Base-by-base conservation (phyloP, 208 protist species). In the Kentomonas sorsogonicus region DNA sequence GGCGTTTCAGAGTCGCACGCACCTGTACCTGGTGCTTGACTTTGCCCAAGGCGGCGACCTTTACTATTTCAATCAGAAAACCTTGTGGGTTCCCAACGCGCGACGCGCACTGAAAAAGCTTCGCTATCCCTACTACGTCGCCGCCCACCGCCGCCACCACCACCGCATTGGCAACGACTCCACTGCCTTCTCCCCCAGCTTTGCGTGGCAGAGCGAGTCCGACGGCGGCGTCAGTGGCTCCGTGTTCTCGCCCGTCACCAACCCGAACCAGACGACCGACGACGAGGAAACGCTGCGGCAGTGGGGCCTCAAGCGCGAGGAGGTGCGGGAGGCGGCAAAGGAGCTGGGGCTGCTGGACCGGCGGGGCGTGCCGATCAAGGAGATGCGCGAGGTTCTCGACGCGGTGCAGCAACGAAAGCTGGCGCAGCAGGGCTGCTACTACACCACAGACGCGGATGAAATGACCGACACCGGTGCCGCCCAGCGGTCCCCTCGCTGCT, bases 1-100 rank as follows among this genome's bases (percentile, higher is more conserved):
- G 50, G 83, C 87, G 51, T 91, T 94, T 60, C 87, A 94, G 71
- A 90, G 81, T 34, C 70, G 69, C 25, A 78, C 77, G 40, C 75
- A 90, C 59, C 65, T 94, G 6, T 94, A 94, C 64, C 70, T 94
- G 18, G 73, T 94, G 15, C 64, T 94, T 3, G 78, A 94, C 48
- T 89, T 94, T 52, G 87, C 83, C 11, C 81, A 89, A 30, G 87
- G 87, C 46, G 87, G 87, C 10, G 87, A 94, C 56, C 63, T 94
- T 23, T 94, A 81, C 52, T 79, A 80, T 59, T 80, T 91, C 48
- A 69, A 77, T 18, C 36, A 66, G 46, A 68, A 75, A 34, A 85
- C 79, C 53, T 63, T 80, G 25, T 94, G 87, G 83, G 41, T 89
- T 46, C 58, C 66, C 6, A 67, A 77, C 20, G 84, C 86, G 79